phyloP scores from a whole-genome alignment of 1,284 basidiomycete genomes.

The Pseudozyma pruni region DNA sequence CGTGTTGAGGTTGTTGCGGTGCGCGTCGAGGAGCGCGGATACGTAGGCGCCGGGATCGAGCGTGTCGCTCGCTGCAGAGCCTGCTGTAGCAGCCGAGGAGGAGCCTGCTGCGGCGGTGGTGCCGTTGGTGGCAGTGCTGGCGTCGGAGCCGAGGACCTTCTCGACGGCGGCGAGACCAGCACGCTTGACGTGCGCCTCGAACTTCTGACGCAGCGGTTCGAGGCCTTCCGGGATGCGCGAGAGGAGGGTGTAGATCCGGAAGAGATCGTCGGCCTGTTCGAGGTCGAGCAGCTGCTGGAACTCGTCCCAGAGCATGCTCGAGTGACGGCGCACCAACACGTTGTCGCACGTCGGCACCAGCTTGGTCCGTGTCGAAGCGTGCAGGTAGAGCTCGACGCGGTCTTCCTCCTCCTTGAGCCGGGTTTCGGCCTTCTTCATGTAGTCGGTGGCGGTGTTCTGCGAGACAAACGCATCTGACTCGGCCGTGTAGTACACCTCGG shows the following conservation, averaged over 20 bases:
- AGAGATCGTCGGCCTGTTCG: constrained; percentile 86
- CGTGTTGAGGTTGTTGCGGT: constrained; percentile 90
- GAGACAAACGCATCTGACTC: constrained; percentile 91
- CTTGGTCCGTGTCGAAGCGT: constrained; percentile 71
- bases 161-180: constrained; percentile 85
- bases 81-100: constrained; percentile 25
- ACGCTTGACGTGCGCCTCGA: constrained; percentile 93
- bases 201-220: constrained; percentile 89
- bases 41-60: constrained; percentile 88
- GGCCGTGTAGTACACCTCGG: constrained; percentile 88
- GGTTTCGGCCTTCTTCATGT: constrained; percentile 94
- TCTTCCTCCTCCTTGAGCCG: constrained; percentile 94
- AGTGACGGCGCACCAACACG: constrained; percentile 89
- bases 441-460: constrained; percentile 91
- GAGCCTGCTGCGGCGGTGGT: constrained; percentile 68
- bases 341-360: constrained; percentile 91
- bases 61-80: constrained; percentile 70
- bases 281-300: constrained; percentile 92
- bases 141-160: constrained; percentile 75
- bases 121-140: constrained; percentile 66
- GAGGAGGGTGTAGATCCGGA: constrained; percentile 90
- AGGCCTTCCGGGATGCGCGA: constrained; percentile 89
- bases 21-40: constrained; percentile 88
- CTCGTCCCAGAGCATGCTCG: constrained; percentile 89
- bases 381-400: constrained; percentile 91